Conservation (phyloP, 2,329 filamentous ascomycete species). For the Cytospora piceicola region DNA sequence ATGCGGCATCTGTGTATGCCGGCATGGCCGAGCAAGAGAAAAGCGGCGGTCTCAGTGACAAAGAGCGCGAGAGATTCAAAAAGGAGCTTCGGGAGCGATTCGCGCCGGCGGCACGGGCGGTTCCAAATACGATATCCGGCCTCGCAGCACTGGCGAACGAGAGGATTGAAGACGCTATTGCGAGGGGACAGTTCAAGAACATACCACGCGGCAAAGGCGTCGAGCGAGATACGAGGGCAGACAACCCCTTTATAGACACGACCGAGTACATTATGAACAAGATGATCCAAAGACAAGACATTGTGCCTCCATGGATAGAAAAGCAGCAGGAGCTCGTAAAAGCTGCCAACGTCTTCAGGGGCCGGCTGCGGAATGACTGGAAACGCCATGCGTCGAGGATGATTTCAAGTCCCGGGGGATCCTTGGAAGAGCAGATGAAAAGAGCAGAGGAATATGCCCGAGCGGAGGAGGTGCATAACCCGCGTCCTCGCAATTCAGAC, state of each 20-base stretch:
- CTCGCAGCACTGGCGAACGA: slow-evolving; percentile 86
- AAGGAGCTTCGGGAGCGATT: slow-evolving; percentile 83
- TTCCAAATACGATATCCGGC: slow-evolving; percentile 78
- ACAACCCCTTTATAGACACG: slow-evolving; percentile 90
- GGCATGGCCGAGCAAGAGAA: slow-evolving; percentile 52
- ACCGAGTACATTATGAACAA: slow-evolving; percentile 99
- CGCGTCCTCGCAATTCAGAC: slow-evolving; percentile 51
- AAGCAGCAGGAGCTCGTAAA: slow-evolving; percentile 90
- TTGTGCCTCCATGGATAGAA: slow-evolving; percentile 97
- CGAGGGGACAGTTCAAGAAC: slow-evolving; percentile 83
- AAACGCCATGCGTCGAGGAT: slow-evolving; percentile 76
- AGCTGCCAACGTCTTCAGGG: slow-evolving; percentile 71
- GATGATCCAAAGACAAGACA: slow-evolving; percentile 94
- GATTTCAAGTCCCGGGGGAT: slow-evolving; percentile 78
- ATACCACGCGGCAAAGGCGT: slow-evolving; percentile 79
- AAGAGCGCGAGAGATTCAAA: slow-evolving; percentile 73
- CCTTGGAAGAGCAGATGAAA: slow-evolving; percentile 71
- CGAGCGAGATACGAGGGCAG: slow-evolving; percentile 80
- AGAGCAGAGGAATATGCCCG: slow-evolving; percentile 74
- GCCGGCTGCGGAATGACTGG: slow-evolving; percentile 81
- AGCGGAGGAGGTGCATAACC: slow-evolving; percentile 71
- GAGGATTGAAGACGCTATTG: slow-evolving; percentile 88
- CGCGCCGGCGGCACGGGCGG: slow-evolving; percentile 67
- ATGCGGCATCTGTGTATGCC: slow-evolving; percentile 59
- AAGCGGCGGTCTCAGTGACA: slow-evolving; percentile 62